These are phyloP conservation scores for Cucumis melo DNA, from an alignment of 306 rosid genomes.

Conservation along the genomic window DNA sequence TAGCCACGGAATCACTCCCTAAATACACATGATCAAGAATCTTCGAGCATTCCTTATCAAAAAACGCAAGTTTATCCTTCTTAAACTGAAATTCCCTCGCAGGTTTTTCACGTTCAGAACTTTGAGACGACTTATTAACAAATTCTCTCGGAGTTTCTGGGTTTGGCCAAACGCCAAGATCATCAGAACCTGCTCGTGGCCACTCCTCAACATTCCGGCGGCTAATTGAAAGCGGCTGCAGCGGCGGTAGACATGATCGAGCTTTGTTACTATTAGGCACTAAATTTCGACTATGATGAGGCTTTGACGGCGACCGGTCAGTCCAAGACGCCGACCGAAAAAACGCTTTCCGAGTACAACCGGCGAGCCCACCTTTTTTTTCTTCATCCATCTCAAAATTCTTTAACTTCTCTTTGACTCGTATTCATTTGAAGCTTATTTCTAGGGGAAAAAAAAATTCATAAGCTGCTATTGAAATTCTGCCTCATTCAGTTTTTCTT, in stretches of 20 bases:
- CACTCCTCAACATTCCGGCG: conserved; percentile 45
- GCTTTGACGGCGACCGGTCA: conserved; percentile 50
- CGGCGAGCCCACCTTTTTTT: conserved; percentile 20
- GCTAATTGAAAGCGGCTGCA: conserved; percentile 67
- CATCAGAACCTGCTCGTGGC: conserved; percentile 89
- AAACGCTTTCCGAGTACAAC: conserved; percentile 22
- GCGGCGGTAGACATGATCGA: conserved; percentile 54
- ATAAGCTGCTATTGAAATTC: conserved; percentile 21
- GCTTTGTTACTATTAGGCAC: conserved; percentile 35
- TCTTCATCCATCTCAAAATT: conserved; percentile 30
- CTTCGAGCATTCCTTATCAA: conserved; percentile 72
- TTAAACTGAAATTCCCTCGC: conserved; percentile 48
- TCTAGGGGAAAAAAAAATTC: conserved; percentile 9
- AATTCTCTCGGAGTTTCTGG: conserved; percentile 69
- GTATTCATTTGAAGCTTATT: conserved; percentile 29
- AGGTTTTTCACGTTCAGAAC: conserved; percentile 25
- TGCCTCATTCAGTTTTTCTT: neutral
- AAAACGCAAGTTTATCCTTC: conserved; percentile 71
- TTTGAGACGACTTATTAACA: conserved; percentile 7
- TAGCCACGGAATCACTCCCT: conserved; percentile 92
- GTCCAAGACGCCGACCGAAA: conserved; percentile 78
- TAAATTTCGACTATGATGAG: conserved; percentile 24
- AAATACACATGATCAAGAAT: conserved; percentile 77
- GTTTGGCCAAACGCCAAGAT: conserved; percentile 75
- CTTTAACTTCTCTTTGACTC: conserved; percentile 8